These are phyloP conservation scores for Alternaria tenuissima DNA, from an alignment of 2,329 filamentous ascomycete species.

Conservation along the genomic window DNA sequence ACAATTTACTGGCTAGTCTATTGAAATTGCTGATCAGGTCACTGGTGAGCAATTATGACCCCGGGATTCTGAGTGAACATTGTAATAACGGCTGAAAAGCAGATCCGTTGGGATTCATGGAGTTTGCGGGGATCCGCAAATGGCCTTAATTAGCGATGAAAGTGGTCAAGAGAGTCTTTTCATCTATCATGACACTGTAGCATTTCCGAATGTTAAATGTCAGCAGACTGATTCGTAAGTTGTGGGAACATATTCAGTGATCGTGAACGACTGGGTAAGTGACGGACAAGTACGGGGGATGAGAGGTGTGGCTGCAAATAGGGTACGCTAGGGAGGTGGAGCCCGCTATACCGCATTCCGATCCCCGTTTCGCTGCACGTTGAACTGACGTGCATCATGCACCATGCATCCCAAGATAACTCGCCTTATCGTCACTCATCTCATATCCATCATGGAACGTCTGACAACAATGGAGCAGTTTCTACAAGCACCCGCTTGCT, in stretches of 20 bases:
- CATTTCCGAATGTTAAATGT: background rate
- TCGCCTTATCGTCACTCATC: constrained; percentile 2
- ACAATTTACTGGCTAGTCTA: background rate
- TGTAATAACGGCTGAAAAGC: constrained; percentile 1
- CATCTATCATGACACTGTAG: background rate
- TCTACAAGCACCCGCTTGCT: background rate
- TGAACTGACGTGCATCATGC: constrained; percentile 16
- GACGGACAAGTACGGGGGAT: constrained; percentile 4
- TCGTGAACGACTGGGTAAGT: background rate
- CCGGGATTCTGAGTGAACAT: background rate
- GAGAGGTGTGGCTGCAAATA: constrained; percentile 7
- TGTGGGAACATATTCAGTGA: background rate
- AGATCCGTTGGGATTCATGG: constrained; percentile 4
- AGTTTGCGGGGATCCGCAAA: background rate
- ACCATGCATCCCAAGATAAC: constrained; percentile 7
- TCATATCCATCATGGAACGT: background rate
- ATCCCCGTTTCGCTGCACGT: constrained; percentile 15
- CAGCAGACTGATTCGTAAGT: background rate
- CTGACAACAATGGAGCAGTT: background rate
- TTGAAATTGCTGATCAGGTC: background rate
- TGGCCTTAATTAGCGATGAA: background rate
- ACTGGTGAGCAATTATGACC: background rate
- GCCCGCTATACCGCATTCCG: constrained; percentile 11
- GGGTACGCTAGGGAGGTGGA: constrained; percentile 9
- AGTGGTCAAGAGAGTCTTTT: background rate